phyloP scores from a whole-genome alignment of 2,329 filamentous ascomycete genomes.

The Aureobasidium zeae region DNA sequence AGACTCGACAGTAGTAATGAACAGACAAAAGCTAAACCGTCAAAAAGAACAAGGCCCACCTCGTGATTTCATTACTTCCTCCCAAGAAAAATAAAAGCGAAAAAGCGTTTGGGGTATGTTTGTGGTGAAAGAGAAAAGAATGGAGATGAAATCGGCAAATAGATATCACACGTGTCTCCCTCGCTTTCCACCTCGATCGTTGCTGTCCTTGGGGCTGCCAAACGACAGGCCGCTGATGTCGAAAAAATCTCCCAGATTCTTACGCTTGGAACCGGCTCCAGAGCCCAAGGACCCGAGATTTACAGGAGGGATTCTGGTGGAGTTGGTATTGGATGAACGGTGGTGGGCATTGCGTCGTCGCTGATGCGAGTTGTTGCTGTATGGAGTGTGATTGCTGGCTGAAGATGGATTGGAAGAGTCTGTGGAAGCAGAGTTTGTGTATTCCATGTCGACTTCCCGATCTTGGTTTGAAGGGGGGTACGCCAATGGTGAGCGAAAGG shows the following conservation, averaged over 20 bases:
- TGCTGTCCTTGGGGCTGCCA: constrained; percentile 47
- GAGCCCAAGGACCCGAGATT: constrained; percentile 43
- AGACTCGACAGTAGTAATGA: neutral
- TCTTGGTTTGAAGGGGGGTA: constrained; percentile 42
- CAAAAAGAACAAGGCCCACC: neutral
- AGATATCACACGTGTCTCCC: constrained; percentile 26
- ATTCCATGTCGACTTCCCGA: constrained; percentile 43
- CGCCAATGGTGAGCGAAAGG: constrained; percentile 56
- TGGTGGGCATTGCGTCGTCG: constrained; percentile 19
- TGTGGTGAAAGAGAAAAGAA: neutral
- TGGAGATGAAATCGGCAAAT: neutral
- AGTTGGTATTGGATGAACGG: constrained; percentile 28
- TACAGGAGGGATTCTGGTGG: constrained; percentile 26
- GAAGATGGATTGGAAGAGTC: constrained; percentile 37
- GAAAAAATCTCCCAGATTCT: constrained; percentile 66
- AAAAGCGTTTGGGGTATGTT: constrained; percentile 3
- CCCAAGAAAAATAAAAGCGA: neutral
- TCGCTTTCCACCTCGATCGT: constrained; percentile 27
- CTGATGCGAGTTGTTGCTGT: constrained; percentile 20
- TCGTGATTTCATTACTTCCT: constrained; percentile 10
- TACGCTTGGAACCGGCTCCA: constrained; percentile 61
- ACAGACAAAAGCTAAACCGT: neutral
- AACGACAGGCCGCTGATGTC: constrained; percentile 54
- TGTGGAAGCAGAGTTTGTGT: constrained; percentile 21
- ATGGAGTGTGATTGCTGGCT: constrained; percentile 20